Base-by-base conservation (phyloP, 2,329 filamentous ascomycete genomes). In the Fragosphaeria purpurea region DNA sequence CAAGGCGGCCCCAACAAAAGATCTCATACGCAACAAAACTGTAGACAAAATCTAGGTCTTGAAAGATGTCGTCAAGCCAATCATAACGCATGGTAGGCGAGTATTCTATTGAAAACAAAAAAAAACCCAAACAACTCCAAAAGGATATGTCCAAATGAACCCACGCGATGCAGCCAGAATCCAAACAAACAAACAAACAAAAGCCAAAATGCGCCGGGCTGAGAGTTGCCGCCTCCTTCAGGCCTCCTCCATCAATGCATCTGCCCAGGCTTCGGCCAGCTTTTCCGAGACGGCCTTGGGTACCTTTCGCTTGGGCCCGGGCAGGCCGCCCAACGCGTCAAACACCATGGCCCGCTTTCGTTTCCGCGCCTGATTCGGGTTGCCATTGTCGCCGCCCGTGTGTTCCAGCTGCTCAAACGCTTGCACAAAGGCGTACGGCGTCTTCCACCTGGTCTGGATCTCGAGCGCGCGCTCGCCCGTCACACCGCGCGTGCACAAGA, bases 381-480 rank as follows among this genome's bases (percentile, higher is more conserved):
- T 38, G 32, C 70, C 72, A 0, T 44, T 47, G 3, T 40, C 8
- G n/a, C 12, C 51, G 3, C 12, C 62, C 32, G 2, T 72, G 47
- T 78, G 77, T 0, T 64, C 66, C 46, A 79, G 77, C 1, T 64
- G 65, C 57, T 81, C 76, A 59, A 80, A 89, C 0, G 85, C 86
- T 59, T 82, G 77, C n/a, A 87, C 69, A 47, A 93, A 79, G 1
- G 80, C 79, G 52, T 77, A 71, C 0, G 87, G 87, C 2, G 86
- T 91, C 56, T 75, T 79, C 85, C 86, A 93, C n/a, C 74, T 69
- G 57, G 80, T 82, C 61, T 91, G 86, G 10, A 93, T 88, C 65
- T 88, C 86, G 5, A 90, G 65, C 0, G 87, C 87, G 59, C 86
- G 87, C 58, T 90, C 86, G 4, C 83, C 85, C 1, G 84, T 86